These are phyloP conservation scores for Cladosporium sp. DNA, from an alignment of 2,329 filamentous ascomycete species.

Conservation along the genomic window DNA sequence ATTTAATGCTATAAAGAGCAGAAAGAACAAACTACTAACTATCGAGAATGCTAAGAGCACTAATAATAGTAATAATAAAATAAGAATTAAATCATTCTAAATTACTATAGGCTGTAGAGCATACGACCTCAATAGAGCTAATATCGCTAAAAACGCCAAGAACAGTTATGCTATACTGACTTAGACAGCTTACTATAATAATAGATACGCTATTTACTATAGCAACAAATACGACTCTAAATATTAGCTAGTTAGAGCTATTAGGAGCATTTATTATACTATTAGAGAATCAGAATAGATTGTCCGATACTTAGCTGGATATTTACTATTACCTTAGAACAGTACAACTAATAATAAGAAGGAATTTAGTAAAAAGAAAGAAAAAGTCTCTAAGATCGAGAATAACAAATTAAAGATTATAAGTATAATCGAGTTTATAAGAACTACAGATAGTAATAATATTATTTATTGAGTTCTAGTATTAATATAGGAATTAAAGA, in stretches of 20 bases:
- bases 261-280: too few species aligned
- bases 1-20: neutral
- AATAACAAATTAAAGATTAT: neutral
- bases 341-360: neutral
- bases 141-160: too few species aligned
- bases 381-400: neutral
- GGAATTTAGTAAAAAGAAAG: neutral
- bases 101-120: slow-evolving; percentile 43
- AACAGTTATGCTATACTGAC: too few species aligned
- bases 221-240: too few species aligned
- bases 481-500: too few species aligned
- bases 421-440: neutral
- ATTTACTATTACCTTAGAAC: neutral
- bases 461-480: too few species aligned
- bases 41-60: neutral
- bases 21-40: neutral
- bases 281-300: too few species aligned
- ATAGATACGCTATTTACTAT: too few species aligned
- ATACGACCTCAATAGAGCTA: too few species aligned
- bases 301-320: too few species aligned
- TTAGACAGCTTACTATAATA: too few species aligned
- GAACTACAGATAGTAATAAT: neutral
- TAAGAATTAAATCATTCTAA: neutral
- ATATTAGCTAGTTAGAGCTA: too few species aligned
- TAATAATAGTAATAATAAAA: neutral